Conservation (phyloP, 2,329 filamentous ascomycete genomes). For the Akanthomyces lecanii region DNA sequence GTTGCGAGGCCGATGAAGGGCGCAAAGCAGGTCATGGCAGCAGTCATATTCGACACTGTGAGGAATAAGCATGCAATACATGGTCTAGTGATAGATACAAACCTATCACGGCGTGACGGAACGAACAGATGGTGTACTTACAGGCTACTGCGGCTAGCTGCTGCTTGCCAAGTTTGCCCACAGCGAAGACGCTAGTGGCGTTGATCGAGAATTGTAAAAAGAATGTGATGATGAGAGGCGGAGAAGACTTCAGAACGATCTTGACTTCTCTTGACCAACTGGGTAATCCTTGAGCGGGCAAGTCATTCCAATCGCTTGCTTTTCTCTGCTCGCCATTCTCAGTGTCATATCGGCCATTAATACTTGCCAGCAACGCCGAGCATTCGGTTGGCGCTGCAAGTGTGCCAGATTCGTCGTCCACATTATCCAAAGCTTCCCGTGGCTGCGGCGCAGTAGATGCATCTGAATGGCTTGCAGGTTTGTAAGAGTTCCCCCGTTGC, state of each 20-base stretch:
- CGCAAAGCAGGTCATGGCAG: slow-evolving; percentile 72
- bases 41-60: slow-evolving; percentile 63
- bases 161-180: slow-evolving; percentile 69
- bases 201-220: slow-evolving; percentile 79
- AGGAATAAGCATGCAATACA: background rate
- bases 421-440: background rate
- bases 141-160: slow-evolving; percentile 42
- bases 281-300: slow-evolving; percentile 3
- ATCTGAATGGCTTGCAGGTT: background rate
- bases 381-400: background rate
- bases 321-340: slow-evolving; percentile 7
- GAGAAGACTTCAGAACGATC: slow-evolving; percentile 68
- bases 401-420: background rate
- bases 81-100: background rate
- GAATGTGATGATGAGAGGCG: slow-evolving; percentile 67
- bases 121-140: slow-evolving; percentile 24
- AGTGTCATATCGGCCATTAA: background rate
- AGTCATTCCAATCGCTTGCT: slow-evolving; percentile 7
- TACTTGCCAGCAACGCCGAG: background rate
- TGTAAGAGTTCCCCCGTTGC: background rate
- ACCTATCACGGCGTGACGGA: too few relatives aligned
- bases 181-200: slow-evolving; percentile 72
- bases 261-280: slow-evolving; percentile 57
- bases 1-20: slow-evolving; percentile 81
- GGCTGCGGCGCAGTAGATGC: background rate